Evolutionary conservation across 2,329 filamentous ascomycete genomes (phyloP).

Genomic region (Elsinoe arachidis): DNA sequence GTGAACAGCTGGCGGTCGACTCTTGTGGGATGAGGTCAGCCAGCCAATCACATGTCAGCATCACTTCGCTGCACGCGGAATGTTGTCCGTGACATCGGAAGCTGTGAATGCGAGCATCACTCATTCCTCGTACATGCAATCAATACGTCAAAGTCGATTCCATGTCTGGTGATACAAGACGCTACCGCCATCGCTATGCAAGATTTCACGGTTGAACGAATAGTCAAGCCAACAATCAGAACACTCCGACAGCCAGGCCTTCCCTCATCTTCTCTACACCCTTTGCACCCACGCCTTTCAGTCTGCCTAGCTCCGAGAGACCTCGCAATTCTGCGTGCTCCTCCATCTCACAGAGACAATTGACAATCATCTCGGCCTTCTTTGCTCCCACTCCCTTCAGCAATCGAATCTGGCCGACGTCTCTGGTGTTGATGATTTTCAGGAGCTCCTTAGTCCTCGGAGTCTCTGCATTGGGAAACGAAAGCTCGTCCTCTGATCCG

Average conservation of each 20-base stretch:
- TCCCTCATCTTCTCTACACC: conserved; percentile 44
- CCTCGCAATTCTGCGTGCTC: conserved; percentile 24
- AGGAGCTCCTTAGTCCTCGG: conserved; percentile 56
- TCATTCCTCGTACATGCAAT: no score
- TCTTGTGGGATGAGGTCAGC: conserved; percentile 13
- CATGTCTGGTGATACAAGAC: neutral
- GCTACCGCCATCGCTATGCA: conserved; percentile 10
- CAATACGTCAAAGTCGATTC: no score
- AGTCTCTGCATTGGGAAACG: conserved; percentile 29
- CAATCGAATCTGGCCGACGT: conserved; percentile 55
- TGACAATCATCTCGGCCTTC: conserved; percentile 52
- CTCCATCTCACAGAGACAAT: conserved; percentile 38
- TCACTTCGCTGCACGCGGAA: neutral
- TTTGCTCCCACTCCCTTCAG: conserved; percentile 65
- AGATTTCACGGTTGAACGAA: neutral
- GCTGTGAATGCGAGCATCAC: no score
- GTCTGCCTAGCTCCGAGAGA: conserved; percentile 35
- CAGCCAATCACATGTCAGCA: conserved; percentile 11
- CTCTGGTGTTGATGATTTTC: conserved; percentile 64
- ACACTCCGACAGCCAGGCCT: conserved; percentile 25
- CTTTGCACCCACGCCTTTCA: conserved; percentile 42
- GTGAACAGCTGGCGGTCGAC: conserved; percentile 10
- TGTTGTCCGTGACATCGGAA: neutral
- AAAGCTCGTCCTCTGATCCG: conserved; percentile 27
- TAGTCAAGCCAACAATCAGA: neutral